A percentile compares a stretch with the other conserved stretches of the same genome.
phyloP scores from a whole-genome alignment of 2,329 filamentous ascomycete species.

The Pseudocercospora crystallina region DNA sequence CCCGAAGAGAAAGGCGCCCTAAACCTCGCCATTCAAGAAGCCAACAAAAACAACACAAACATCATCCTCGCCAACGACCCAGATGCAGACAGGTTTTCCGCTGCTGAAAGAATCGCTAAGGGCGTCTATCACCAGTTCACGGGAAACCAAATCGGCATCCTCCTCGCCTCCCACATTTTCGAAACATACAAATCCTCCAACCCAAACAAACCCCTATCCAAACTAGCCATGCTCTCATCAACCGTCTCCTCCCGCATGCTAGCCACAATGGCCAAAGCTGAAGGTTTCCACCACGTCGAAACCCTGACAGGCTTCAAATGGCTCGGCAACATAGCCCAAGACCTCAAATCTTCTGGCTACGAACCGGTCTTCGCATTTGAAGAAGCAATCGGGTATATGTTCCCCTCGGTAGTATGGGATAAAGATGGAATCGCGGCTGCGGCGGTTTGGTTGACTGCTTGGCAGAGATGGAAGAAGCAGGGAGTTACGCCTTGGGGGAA shows the following conservation, averaged over 20 bases:
- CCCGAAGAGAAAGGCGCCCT: conserved; percentile 65
- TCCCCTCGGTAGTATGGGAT: conserved; percentile 61
- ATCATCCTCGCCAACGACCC: conserved; percentile 64
- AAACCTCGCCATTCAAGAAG: conserved; percentile 58
- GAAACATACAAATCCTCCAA: conserved; percentile 46
- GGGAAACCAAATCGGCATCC: conserved; percentile 64
- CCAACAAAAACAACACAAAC: conserved; percentile 48
- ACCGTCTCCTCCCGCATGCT: conserved; percentile 66
- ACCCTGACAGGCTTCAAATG: conserved; percentile 69
- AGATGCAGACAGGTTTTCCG: conserved; percentile 64
- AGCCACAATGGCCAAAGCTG: conserved; percentile 53
- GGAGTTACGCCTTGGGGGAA: conserved; percentile 58
- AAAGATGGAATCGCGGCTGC: conserved; percentile 65
- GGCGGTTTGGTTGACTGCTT: conserved; percentile 58
- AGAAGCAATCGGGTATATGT: conserved; percentile 68
- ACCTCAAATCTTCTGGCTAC: conserved; percentile 52
- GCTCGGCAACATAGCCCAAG: conserved; percentile 61
- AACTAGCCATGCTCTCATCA: conserved; percentile 59
- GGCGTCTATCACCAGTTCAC: conserved; percentile 61
- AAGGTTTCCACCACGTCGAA: conserved; percentile 59
- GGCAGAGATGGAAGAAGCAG: conserved; percentile 52
- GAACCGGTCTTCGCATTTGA: conserved; percentile 61
- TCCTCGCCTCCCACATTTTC: conserved; percentile 59
- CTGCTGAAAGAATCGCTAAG: conserved; percentile 56
- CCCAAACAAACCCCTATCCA: conserved; percentile 12